Conservation (phyloP, 1,139 yeast species). For the Lodderomyces theae region DNA sequence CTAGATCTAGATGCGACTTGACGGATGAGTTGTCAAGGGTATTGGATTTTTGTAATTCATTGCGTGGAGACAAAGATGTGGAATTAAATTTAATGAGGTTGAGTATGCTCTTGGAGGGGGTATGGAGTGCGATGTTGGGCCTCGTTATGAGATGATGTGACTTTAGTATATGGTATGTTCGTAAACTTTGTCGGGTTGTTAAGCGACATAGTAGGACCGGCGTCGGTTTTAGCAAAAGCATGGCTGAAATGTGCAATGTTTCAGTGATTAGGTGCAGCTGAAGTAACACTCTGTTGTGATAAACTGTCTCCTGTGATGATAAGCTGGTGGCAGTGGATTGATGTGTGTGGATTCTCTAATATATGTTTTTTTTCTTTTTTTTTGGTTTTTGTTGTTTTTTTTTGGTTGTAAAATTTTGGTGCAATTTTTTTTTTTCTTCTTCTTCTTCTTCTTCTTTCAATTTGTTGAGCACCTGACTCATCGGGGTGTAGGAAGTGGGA, state of each 20-base stretch:
- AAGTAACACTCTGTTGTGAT: no score
- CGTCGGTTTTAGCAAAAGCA: not conserved
- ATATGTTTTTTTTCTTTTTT: no score
- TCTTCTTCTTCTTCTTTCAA: not conserved
- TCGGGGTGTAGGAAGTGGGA: no score
- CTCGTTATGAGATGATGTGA: not conserved
- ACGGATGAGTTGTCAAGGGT: constrained; percentile 17
- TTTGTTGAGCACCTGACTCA: not conserved
- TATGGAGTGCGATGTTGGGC: not conserved
- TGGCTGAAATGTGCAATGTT: not conserved
- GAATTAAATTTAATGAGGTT: not conserved
- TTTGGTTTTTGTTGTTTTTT: no score
- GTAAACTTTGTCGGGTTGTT: not conserved
- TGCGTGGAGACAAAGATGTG: no score
- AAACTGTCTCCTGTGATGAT: no score
- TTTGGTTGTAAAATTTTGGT: constrained; percentile 1
- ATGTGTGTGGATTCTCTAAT: not conserved
- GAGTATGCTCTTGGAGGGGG: not conserved
- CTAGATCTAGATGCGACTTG: constrained; percentile 29
- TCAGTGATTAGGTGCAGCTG: no score
- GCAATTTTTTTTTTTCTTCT: no score
- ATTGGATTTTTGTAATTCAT: not conserved
- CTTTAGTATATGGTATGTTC: not conserved
- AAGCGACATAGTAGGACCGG: constrained; percentile 1
- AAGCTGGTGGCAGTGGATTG: no score